These are phyloP conservation scores for Colletotrichum liriopes DNA, from an alignment of 2,329 filamentous ascomycete genomes.

Conservation along the genomic window DNA sequence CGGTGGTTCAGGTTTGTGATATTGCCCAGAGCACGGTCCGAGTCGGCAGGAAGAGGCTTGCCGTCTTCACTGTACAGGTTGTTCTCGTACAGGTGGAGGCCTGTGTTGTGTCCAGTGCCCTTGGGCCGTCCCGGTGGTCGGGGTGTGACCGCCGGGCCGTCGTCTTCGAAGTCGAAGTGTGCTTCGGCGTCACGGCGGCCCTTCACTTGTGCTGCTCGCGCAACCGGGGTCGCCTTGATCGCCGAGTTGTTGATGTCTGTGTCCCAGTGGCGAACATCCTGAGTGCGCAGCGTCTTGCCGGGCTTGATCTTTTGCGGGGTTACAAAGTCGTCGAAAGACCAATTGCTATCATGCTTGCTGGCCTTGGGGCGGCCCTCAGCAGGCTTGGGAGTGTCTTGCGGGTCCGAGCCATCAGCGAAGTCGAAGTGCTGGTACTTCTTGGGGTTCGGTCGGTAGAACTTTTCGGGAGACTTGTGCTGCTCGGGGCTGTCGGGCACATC, in stretches of 20 bases:
- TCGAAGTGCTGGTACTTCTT: conserved; percentile 91
- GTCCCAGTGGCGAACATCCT: conserved; percentile 86
- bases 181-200: conserved; percentile 84
- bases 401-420: conserved; percentile 77
- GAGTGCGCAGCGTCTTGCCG: conserved; percentile 71
- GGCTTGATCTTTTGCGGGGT: conserved; percentile 83
- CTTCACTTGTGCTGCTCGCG: conserved; percentile 70
- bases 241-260: conserved; percentile 74
- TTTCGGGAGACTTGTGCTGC: conserved; percentile 57
- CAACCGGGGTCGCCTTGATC: conserved; percentile 69
- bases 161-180: conserved; percentile 89
- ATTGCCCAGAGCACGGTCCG: conserved; percentile 68
- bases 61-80: conserved; percentile 77
- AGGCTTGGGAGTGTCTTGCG: conserved; percentile 62
- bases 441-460: conserved; percentile 76
- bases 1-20: conserved; percentile 83
- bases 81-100: conserved; percentile 83
- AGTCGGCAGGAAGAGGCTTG: conserved; percentile 54
- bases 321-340: conserved; percentile 90
- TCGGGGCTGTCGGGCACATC: conserved; percentile 61
- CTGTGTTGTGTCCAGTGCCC: conserved; percentile 76
- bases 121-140: conserved; percentile 63
- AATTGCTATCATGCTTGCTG: conserved; percentile 79
- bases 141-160: conserved; percentile 71
- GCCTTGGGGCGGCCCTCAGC: conserved; percentile 64